These are phyloP conservation scores for Saturnispora gosingensis DNA, from an alignment of 805 yeast species.

Conservation along the genomic window DNA sequence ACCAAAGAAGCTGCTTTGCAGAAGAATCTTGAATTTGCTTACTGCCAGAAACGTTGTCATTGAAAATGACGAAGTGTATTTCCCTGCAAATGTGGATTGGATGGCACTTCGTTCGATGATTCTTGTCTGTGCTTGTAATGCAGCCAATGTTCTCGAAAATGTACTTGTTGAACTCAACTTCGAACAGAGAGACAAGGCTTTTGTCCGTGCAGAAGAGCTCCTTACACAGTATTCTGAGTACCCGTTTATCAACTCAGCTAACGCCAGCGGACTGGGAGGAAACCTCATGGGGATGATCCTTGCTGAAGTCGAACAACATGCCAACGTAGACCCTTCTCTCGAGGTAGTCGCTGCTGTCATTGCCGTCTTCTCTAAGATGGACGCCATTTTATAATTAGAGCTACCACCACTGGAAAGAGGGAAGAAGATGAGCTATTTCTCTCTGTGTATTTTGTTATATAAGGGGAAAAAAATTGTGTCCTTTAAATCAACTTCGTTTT, in stretches of 20 bases:
- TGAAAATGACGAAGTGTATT: constrained; percentile 47
- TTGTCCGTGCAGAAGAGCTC: constrained; percentile 89
- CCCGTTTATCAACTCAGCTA: constrained; percentile 55
- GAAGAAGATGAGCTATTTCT: constrained; percentile 6
- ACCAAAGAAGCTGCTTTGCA: constrained; percentile 72
- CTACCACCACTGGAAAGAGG: background rate
- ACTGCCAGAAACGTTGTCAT: constrained; percentile 61
- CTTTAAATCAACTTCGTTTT: background rate
- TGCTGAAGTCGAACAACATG: constrained; percentile 42
- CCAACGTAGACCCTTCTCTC: constrained; percentile 52
- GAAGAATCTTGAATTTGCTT: constrained; percentile 61
- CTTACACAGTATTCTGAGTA: constrained; percentile 72
- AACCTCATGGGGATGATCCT: constrained; percentile 48
- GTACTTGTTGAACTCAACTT: constrained; percentile 67
- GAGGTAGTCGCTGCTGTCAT: constrained; percentile 92
- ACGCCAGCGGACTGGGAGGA: constrained; percentile 50
- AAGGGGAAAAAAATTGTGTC: background rate
- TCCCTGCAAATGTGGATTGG: constrained; percentile 60
- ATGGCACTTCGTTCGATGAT: constrained; percentile 70
- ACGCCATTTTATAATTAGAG: constrained; percentile 54
- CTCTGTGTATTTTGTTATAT: constrained; percentile 3
- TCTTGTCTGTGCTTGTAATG: constrained; percentile 81
- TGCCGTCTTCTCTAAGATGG: constrained; percentile 86
- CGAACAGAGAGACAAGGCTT: constrained; percentile 86
- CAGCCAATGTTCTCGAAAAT: constrained; percentile 94